Percentiles rank a stretch among this genome's conserved stretches.
These are phyloP conservation scores for Yarrowia sp. DNA, from an alignment of 805 yeast species.

Conservation along the genomic window DNA sequence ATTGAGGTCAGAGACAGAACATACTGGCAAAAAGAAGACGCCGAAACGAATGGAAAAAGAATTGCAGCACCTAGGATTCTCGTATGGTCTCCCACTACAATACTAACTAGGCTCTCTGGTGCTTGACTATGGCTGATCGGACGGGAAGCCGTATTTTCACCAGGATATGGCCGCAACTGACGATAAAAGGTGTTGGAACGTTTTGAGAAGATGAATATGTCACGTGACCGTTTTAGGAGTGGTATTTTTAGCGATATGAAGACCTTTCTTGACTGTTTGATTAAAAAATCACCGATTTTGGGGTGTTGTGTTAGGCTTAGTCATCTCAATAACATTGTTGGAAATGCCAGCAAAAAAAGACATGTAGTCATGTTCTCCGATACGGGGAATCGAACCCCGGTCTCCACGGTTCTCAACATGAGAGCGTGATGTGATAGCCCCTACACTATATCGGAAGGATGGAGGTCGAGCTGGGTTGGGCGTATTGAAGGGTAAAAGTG, in stretches of 20 bases:
- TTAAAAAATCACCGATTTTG: too few relatives aligned
- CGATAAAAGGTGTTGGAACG: not conserved
- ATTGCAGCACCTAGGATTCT: conserved; percentile 17
- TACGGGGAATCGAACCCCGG: conserved; percentile 40
- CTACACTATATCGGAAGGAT: conserved; percentile 36
- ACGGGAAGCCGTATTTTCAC: conserved; percentile 13
- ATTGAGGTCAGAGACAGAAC: not conserved
- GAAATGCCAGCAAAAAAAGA: not conserved
- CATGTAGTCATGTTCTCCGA: conserved; percentile 21
- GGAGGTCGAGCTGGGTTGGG: not conserved
- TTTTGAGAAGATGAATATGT: not conserved
- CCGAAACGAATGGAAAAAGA: not conserved
- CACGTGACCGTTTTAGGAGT: not conserved
- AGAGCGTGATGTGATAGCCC: conserved; percentile 39
- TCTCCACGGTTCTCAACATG: conserved; percentile 38
- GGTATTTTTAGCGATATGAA: too few relatives aligned
- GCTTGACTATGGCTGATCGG: conserved; percentile 18
- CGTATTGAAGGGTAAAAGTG: not conserved
- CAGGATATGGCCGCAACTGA: conserved; percentile 15
- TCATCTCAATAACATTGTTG: too few relatives aligned
- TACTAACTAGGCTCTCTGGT: conserved; percentile 17
- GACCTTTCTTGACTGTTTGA: too few relatives aligned
- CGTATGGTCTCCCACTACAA: conserved; percentile 20
- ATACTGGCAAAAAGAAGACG: not conserved
- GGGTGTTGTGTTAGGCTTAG: too few relatives aligned